Evolutionary conservation across 2,329 filamentous ascomycete genomes (phyloP).

Genomic region (Dactylellina leptospora): DNA sequence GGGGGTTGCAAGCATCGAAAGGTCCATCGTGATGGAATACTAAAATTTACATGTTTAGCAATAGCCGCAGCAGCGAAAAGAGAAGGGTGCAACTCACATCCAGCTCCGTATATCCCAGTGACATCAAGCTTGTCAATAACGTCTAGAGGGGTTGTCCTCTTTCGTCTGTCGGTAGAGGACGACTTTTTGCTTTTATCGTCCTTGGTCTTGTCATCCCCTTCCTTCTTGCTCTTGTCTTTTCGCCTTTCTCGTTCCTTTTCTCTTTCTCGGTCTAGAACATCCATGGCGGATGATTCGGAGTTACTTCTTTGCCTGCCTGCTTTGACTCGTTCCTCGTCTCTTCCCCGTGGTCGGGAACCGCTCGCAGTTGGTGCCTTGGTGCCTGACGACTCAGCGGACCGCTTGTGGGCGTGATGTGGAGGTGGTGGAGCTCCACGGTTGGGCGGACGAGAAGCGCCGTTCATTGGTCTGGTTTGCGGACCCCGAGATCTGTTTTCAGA

Average conservation of each 20-base stretch:
- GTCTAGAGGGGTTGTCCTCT: conserved; percentile 68
- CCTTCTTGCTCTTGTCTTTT: conserved; percentile 61
- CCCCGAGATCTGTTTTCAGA: conserved; percentile 48
- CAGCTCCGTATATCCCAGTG: conserved; percentile 92
- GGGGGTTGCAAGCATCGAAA: conserved; percentile 94
- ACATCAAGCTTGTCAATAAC: conserved; percentile 97
- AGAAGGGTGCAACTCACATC: conserved; percentile 73
- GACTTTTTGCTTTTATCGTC: conserved; percentile 57
- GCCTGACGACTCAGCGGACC: conserved; percentile 21
- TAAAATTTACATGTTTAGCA: conserved; percentile 60
- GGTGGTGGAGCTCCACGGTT: conserved; percentile 37
- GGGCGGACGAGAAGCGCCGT: conserved; percentile 35
- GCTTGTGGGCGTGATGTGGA: conserved; percentile 32
- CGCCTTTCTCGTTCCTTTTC: conserved; percentile 67
- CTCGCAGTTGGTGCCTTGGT: conserved; percentile 7
- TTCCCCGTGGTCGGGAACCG: conserved; percentile 9
- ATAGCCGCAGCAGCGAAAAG: neutral
- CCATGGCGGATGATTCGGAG: conserved; percentile 79
- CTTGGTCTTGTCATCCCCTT: conserved; percentile 55
- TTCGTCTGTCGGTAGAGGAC: conserved; percentile 60
- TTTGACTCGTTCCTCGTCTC: conserved; percentile 17
- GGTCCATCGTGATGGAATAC: conserved; percentile 98
- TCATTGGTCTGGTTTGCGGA: conserved; percentile 30
- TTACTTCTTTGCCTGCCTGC: conserved; percentile 66
- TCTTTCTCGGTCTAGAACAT: conserved; percentile 67